Evolutionary conservation across 176 grass and related monocot species (phyloP).

Genomic region (Elaeis guineensis): DNA sequence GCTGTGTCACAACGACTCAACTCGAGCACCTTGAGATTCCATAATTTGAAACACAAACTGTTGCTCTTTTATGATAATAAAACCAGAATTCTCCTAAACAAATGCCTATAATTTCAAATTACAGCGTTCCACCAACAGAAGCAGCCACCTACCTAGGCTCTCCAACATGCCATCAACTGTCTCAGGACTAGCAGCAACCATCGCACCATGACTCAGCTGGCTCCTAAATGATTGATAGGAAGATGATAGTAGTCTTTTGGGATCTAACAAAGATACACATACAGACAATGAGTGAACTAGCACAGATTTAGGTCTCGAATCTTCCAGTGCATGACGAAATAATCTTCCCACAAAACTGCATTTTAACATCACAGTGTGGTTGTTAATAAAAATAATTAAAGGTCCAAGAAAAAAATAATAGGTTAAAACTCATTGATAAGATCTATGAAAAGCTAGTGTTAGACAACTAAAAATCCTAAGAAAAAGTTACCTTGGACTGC

Average conservation of each 20-base stretch:
- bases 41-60: too few species aligned
- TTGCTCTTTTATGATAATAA: too few species aligned
- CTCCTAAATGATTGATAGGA: slow-evolving; percentile 81
- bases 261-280: slow-evolving; percentile 94
- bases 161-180: slow-evolving; percentile 88
- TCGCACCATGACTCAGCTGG: slow-evolving; percentile 60
- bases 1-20: too few species aligned
- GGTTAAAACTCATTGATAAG: too few species aligned
- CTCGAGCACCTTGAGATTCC: too few species aligned
- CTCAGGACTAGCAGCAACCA: slow-evolving; percentile 83
- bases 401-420: background rate
- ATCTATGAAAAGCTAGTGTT: too few species aligned
- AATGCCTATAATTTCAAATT: too few species aligned
- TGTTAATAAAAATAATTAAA: background rate
- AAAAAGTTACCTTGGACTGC: slow-evolving; percentile 52
- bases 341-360: slow-evolving; percentile 84
- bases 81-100: too few species aligned
- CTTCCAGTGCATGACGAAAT: slow-evolving; percentile 79
- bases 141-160: slow-evolving; percentile 55
- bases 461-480: slow-evolving; percentile 14
- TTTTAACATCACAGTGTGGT: slow-evolving; percentile 13
- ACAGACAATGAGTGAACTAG: slow-evolving; percentile 82
- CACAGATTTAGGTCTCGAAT: slow-evolving; percentile 84
- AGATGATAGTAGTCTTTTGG: slow-evolving; percentile 73
- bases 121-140: too few species aligned